Evolutionary conservation across 192 early-diverging fungal species (phyloP), one percentile per base, ranked within the genome.

Genomic region (Neocallimastix lanati): DNA sequence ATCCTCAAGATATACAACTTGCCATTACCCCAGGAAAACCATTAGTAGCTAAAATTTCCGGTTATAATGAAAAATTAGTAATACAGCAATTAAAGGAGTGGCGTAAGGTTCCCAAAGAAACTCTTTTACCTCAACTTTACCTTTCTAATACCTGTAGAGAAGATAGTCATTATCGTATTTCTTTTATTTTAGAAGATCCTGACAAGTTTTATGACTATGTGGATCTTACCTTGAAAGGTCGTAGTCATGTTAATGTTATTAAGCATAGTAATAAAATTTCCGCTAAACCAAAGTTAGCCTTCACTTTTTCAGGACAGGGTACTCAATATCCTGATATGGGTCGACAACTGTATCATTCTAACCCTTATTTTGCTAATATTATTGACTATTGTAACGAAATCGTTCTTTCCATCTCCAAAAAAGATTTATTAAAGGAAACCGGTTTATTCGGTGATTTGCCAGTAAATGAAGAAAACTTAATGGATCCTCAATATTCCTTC

Each of bases 171-270:
- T 50, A 50, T 50, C 40, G 40, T 50, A 50, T 50, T 16, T 0
- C 40, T 15, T 50, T 50, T 50, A 21, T 50, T 50, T 50, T 50
- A 50, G 40, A 50, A 4, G 40, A 50, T 50, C 40, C 40, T 21
- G 16, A 13, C 16, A 50, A 50, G 21, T 50, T 50, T 18, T 50
- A 50, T 21, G 40, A 78, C 36, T 28, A 80, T n/a, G 67, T 79
- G 25, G 84, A 29, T 78, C 12, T 28, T 40, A 80, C 76, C 40
- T 79, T 28, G 67, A 85, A 79, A 37, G 78, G 28, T 85, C 40
- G 40, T 50, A 50, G 16, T 50, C 40, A 50, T 50, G 21, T 50
- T 18, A 50, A 50, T 50, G 40, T 50, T 6, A 21, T 50, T 21
- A 50, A 50, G 6, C 21, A 50, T 21, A 50, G 21, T 50, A 50